Conservation (phyloP, 2,329 filamentous ascomycete genomes). For the Alternaria dauci region DNA sequence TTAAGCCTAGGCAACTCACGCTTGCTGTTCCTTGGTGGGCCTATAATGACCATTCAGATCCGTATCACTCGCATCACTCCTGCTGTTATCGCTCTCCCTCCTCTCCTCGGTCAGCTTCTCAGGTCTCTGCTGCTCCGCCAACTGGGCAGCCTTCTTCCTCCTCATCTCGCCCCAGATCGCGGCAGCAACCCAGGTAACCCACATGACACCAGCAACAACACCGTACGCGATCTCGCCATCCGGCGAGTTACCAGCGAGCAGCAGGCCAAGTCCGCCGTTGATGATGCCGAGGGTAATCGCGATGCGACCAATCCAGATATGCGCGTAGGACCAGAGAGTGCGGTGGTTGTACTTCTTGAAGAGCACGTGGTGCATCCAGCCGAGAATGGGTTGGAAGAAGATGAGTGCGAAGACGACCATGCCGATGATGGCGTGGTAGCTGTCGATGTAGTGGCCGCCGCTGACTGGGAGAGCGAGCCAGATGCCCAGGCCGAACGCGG, state of each 20-base stretch:
- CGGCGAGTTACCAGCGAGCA: conserved; percentile 53
- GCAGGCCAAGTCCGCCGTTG: conserved; percentile 65
- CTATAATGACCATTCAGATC: not conserved
- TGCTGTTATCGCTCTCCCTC: not conserved
- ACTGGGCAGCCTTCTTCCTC: conserved; percentile 22
- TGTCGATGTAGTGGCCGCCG: conserved; percentile 47
- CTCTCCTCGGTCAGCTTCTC: not conserved
- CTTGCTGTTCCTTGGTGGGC: not conserved
- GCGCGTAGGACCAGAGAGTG: conserved; percentile 58
- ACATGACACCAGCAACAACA: conserved; percentile 60
- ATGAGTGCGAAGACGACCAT: conserved; percentile 60
- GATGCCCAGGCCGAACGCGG: conserved; percentile 61
- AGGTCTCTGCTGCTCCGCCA: not conserved
- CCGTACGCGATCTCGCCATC: conserved; percentile 57
- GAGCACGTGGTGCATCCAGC: conserved; percentile 60
- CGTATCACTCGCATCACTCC: not conserved
- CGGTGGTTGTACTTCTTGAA: conserved; percentile 59
- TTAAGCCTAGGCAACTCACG: not conserved
- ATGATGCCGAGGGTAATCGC: conserved; percentile 63
- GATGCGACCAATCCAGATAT: conserved; percentile 64
- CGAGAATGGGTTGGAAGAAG: conserved; percentile 64
- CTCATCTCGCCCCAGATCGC: conserved; percentile 39
- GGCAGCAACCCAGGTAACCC: conserved; percentile 43
- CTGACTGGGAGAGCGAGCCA: not conserved
- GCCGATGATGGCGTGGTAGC: conserved; percentile 64